Percentiles rank a stretch among this genome's conserved stretches.
These are phyloP conservation scores for Protomyces gravidus DNA, from an alignment of 1,139 yeast species.

Conservation along the genomic window DNA sequence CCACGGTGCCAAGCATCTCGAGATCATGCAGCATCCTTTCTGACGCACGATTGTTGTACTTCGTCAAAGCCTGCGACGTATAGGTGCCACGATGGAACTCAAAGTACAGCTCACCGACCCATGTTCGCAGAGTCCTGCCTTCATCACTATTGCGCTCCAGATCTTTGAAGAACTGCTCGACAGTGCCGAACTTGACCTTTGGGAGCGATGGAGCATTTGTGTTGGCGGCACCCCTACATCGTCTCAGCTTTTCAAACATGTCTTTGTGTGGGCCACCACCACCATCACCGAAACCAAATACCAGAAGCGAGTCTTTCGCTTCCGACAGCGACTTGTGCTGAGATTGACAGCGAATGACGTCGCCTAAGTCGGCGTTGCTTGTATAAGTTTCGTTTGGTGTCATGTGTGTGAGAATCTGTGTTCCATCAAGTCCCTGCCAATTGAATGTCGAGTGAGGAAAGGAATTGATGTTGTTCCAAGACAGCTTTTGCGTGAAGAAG, in stretches of 20 bases:
- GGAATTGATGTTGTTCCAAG: constrained; percentile 90
- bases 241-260: constrained; percentile 85
- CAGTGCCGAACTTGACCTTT: constrained; percentile 71
- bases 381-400: constrained; percentile 97
- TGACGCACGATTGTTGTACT: constrained; percentile 70
- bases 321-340: constrained; percentile 80
- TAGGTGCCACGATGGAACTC: constrained; percentile 97
- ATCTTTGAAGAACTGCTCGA: constrained; percentile 71
- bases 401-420: constrained; percentile 93
- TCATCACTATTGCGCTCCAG: constrained; percentile 58
- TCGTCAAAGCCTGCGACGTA: constrained; percentile 84
- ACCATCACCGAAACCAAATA: constrained; percentile 94
- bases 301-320: constrained; percentile 72
- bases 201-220: constrained; percentile 63
- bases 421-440: constrained; percentile 92
- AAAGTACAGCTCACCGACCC: constrained; percentile 90
- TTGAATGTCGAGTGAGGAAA: constrained; percentile 88
- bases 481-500: constrained; percentile 85
- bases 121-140: constrained; percentile 68
- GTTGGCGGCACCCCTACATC: constrained; percentile 82
- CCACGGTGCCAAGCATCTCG: constrained; percentile 74
- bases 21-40: constrained; percentile 79
- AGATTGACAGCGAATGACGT: constrained; percentile 69
- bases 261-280: constrained; percentile 97
- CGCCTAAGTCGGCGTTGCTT: constrained; percentile 87